Base-by-base conservation (phyloP, 148 eudicot genomes). In the Spergularia marina region DNA sequence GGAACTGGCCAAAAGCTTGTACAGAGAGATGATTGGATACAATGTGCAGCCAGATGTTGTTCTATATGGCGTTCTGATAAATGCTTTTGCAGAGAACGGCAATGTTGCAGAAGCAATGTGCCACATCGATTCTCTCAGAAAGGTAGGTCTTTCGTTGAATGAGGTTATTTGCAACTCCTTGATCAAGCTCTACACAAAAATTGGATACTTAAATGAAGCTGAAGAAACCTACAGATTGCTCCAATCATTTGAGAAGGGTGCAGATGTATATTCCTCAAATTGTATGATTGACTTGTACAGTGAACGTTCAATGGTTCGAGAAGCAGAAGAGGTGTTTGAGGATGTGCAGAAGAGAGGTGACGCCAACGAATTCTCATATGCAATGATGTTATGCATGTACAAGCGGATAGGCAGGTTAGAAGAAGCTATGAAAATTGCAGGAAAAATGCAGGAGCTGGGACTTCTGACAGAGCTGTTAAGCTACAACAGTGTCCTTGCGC, bases 301-400 rank as follows among this genome's bases (percentile, higher is more conserved):
- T 17, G 84, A 89, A 65, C 87, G 84, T 30, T 86, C 82, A 53
- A 91, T 94, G 97, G 86, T 86, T 21, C 79, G 59, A 61, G 82
- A 85, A 83, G 93, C 98, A 23, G 96, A 94, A 85, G 82, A 77
- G 68, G 79, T 90, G 53, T 94, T 94, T 71, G 77, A 82, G 49
- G 77, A 84, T 53, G 30, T 94, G 80, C 76, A 54, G 75, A 74
- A 39, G 71, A 83, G 76, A 80, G 91, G 91, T 17, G 55, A 85
- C n/a, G 96, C 97, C 65, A 91, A 90, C 62, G 98, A 94, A 82
- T 94, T 94, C 72, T 89, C 98, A n/a, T 87, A 80, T 65, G 90
- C 98, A 47, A 90, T 91, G 96, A 94, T 90, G 89, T 73, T 94
- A 67, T 90, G 93, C 70, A 90, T 91, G 98, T 91, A 94, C 84